A percentile compares a stretch with the other conserved stretches of the same genome.
Conservation (phyloP, 2,329 filamentous ascomycete species). For the Monascus ruber region DNA sequence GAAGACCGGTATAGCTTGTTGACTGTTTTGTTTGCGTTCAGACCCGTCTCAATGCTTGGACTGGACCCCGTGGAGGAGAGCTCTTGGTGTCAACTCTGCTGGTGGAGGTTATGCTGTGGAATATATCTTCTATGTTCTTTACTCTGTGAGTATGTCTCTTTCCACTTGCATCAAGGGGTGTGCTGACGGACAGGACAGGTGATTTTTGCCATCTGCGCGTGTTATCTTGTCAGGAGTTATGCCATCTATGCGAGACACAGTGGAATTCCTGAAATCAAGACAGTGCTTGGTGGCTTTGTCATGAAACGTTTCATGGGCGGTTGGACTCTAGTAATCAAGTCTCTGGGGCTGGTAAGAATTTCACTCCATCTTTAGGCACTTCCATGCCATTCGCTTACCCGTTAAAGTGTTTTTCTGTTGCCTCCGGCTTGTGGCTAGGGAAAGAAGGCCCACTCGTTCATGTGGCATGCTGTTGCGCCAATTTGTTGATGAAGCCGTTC, state of each 20-base stretch:
- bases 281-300: conserved; percentile 83
- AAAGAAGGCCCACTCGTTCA: conserved; percentile 95
- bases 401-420: conserved; percentile 68
- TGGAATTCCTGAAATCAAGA: conserved; percentile 97
- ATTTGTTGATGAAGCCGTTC: conserved; percentile 85
- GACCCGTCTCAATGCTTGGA: conserved; percentile 70
- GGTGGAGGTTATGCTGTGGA: conserved; percentile 71
- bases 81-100: conserved; percentile 53
- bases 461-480: conserved; percentile 92
- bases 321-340: conserved; percentile 86
- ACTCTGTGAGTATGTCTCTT: conserved; percentile 53
- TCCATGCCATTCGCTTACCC: too few relatives aligned
- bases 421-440: conserved; percentile 89
- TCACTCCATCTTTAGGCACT: not conserved
- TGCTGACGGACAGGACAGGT: conserved; percentile 41
- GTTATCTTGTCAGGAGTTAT: conserved; percentile 70
- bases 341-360: conserved; percentile 61
- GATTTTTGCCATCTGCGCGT: conserved; percentile 65
- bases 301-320: conserved; percentile 75
- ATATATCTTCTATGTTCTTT: conserved; percentile 76
- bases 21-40: conserved; percentile 9
- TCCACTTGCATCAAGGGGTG: not conserved
- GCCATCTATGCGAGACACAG: conserved; percentile 84
- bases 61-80: conserved; percentile 76
- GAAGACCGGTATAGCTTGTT: conserved; percentile 2